phyloP scores from a whole-genome alignment of 139 green algal genomes.

The Chlorella sp. region DNA sequence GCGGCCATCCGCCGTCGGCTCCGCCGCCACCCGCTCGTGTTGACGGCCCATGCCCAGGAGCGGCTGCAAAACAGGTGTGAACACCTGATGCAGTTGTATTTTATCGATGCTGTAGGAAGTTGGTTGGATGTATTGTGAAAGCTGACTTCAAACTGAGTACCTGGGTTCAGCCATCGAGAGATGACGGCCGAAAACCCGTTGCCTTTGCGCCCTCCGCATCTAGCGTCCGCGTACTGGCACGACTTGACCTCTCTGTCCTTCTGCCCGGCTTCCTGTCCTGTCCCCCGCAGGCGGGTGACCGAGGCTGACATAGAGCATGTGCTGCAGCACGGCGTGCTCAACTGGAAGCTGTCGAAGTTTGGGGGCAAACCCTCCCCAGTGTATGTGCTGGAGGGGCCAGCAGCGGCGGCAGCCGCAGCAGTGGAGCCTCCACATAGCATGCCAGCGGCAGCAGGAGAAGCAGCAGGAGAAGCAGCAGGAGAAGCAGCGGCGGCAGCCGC shows the following conservation, averaged over 20 bases:
- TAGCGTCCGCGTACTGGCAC: neutral
- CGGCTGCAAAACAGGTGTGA: neutral
- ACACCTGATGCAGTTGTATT: too few species aligned
- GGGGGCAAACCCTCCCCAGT: neutral
- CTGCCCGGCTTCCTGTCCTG: neutral
- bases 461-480: neutral
- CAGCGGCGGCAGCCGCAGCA: neutral
- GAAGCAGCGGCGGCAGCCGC: neutral
- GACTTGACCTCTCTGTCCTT: neutral
- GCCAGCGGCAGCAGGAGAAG: neutral
- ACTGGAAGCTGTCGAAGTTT: constrained; percentile 16
- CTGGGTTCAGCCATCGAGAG: too few species aligned
- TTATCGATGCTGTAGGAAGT: too few species aligned
- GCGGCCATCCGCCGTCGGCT: neutral
- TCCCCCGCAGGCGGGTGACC: neutral
- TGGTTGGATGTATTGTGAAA: neutral
- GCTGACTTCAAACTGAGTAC: neutral
- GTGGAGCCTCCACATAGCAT: neutral
- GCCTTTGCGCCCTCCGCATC: too few species aligned
- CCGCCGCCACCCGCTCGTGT: neutral
- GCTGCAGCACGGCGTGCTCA: constrained; percentile 3
- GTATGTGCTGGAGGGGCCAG: constrained; percentile 6
- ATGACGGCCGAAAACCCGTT: too few species aligned
- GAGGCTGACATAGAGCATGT: neutral
- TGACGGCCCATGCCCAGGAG: constrained; percentile 6